These are phyloP conservation scores for Fusarium sp. DNA, from an alignment of 2,329 filamentous ascomycete species.

Conservation along the genomic window DNA sequence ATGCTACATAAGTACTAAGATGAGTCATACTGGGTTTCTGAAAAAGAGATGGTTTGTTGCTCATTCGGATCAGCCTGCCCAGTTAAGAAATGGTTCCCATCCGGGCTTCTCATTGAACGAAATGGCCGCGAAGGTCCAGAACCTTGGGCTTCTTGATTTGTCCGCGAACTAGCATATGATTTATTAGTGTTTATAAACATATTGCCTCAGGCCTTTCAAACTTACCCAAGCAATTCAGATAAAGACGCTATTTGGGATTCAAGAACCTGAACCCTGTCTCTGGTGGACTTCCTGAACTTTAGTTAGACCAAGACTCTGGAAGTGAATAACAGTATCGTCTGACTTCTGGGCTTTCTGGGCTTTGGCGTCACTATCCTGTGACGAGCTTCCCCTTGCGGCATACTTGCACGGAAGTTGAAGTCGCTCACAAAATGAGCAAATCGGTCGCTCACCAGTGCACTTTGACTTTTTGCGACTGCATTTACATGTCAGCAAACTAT, in stretches of 20 bases:
- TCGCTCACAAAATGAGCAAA: constrained; percentile 11
- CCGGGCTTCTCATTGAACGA: too few relatives aligned
- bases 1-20: fast-evolving
- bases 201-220: too few relatives aligned
- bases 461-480: constrained; percentile 5
- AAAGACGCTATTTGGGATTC: not conserved
- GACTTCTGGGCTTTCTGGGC: not conserved
- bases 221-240: not conserved
- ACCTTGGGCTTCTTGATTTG: fast-evolving
- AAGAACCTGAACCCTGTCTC: not conserved
- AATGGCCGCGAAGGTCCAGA: not conserved
- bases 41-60: not conserved
- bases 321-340: not conserved
- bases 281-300: not conserved
- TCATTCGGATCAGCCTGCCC: not conserved
- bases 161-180: fast-evolving
- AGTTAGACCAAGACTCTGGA: not conserved
- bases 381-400: not conserved
- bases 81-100: too few relatives aligned
- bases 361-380: too few relatives aligned
- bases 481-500: not conserved
- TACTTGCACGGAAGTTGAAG: not conserved
- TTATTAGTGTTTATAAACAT: fast-evolving
- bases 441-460: constrained; percentile 3
- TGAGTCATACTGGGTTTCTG: not conserved